Conservation (phyloP, 192 early-diverging fungal genomes). For the Backusella psychrophila region DNA sequence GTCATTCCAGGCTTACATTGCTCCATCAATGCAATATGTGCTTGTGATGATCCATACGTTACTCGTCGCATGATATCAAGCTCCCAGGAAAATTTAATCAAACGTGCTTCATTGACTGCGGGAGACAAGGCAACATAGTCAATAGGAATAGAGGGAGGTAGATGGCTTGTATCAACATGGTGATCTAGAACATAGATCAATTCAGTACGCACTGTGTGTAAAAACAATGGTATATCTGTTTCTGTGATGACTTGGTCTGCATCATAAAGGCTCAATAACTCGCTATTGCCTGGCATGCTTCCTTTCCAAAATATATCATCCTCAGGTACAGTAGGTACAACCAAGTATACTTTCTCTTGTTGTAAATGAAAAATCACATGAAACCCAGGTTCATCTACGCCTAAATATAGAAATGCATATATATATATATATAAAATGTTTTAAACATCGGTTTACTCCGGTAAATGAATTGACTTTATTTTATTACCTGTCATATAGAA, state of each 20-base stretch:
- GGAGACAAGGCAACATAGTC: conserved; percentile 22
- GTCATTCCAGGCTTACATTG: conserved; percentile 56
- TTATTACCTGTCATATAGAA: conserved; percentile 78
- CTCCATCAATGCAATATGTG: conserved; percentile 82
- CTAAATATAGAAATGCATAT: conserved; percentile 10
- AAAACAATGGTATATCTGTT: conserved; percentile 47
- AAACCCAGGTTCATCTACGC: conserved; percentile 75
- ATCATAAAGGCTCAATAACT: conserved; percentile 59
- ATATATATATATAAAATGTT: neutral
- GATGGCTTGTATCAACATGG: conserved; percentile 37
- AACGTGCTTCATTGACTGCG: conserved; percentile 75
- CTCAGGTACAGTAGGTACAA: conserved; percentile 64
- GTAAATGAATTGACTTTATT: conserved; percentile 32
- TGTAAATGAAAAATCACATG: conserved; percentile 71
- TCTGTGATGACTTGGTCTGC: conserved; percentile 70
- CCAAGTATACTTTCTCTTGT: conserved; percentile 59
- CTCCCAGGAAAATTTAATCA: conserved; percentile 83
- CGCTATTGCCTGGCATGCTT: conserved; percentile 52
- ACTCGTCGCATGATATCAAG: conserved; percentile 75
- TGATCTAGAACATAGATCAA: conserved; percentile 51
- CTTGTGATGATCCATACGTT: conserved; percentile 68
- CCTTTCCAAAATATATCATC: conserved; percentile 86
- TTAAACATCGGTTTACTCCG: neutral
- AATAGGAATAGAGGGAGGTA: conserved; percentile 20
- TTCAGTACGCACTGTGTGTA: conserved; percentile 46